Evolutionary conservation across 129 eudicot species (phyloP).

Genomic region (Oenanthe sinensis): DNA sequence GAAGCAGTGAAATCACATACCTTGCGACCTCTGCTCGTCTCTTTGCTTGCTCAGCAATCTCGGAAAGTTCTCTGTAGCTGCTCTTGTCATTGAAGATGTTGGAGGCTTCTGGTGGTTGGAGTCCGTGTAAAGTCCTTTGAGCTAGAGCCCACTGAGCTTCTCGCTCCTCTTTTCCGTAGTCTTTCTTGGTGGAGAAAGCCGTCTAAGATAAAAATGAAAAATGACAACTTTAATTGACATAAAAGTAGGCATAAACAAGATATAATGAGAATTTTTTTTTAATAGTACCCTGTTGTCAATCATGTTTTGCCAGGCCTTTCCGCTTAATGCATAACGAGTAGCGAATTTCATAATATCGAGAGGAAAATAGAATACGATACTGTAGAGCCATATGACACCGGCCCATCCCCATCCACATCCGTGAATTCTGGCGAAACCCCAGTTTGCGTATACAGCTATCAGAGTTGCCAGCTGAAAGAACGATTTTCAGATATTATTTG

Average conservation of each 20-base stretch:
- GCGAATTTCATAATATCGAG: slow-evolving; percentile 68
- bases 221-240: neutral
- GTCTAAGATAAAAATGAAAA: slow-evolving; percentile 34
- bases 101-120: slow-evolving; percentile 64
- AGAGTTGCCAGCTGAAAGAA: slow-evolving; percentile 46
- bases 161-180: slow-evolving; percentile 89
- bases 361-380: slow-evolving; percentile 74
- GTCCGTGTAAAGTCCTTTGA: slow-evolving; percentile 86
- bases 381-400: slow-evolving; percentile 82
- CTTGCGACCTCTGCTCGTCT: slow-evolving; percentile 96
- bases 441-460: slow-evolving; percentile 80
- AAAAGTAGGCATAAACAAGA: neutral
- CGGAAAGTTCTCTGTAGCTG: slow-evolving; percentile 83
- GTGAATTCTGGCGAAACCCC: slow-evolving; percentile 76
- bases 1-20: slow-evolving; percentile 19
- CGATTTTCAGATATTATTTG: neutral
- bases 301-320: slow-evolving; percentile 76
- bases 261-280: neutral
- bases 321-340: slow-evolving; percentile 66
- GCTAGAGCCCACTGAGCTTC: slow-evolving; percentile 99
- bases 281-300: slow-evolving; percentile 71
- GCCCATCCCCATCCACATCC: slow-evolving; percentile 99
- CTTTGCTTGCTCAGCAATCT: slow-evolving; percentile 94
- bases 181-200: slow-evolving; percentile 94
- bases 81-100: slow-evolving; percentile 67